Conservation (phyloP, 2,329 filamentous ascomycete genomes). For the Paecilomyces variotii region DNA sequence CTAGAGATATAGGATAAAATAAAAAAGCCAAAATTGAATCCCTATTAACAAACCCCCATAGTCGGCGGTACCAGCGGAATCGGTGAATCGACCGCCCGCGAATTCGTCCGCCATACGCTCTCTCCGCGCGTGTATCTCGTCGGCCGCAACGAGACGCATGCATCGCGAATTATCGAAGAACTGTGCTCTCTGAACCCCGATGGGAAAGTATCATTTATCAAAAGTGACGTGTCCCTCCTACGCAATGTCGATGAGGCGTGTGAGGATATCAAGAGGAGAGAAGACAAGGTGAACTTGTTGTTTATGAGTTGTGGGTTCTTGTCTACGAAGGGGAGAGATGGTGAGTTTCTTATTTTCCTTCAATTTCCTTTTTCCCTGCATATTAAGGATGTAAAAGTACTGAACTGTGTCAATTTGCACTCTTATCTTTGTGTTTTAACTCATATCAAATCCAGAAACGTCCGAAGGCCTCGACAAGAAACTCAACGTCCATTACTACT, state of each 20-base stretch:
- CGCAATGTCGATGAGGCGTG: constrained; percentile 45
- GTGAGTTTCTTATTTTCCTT: constrained; percentile 4
- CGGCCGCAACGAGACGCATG: constrained; percentile 34
- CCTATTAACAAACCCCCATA: background rate
- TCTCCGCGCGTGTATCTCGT: constrained; percentile 46
- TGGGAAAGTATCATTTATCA: constrained; percentile 42
- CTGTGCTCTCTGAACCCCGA: constrained; percentile 35
- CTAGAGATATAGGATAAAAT: no score
- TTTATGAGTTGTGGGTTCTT: constrained; percentile 19
- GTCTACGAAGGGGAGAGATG: constrained; percentile 7
- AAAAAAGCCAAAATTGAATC: background rate
- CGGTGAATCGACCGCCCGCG: constrained; percentile 41
- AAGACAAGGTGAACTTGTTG: constrained; percentile 20
- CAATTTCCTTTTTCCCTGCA: background rate
- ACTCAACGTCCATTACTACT: constrained; percentile 22
- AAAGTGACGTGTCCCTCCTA: constrained; percentile 43
- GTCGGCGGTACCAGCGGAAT: constrained; percentile 50
- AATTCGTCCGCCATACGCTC: constrained; percentile 35
- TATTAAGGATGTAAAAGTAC: background rate
- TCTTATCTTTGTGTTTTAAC: background rate
- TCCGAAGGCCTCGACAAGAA: constrained; percentile 24
- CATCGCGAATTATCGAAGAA: constrained; percentile 33
- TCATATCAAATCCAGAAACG: constrained; percentile 14
- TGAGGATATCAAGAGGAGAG: constrained; percentile 32
- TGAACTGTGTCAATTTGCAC: background rate